Base-by-base conservation (phyloP, 306 rosid genomes). In the Cucurbita pepo region DNA sequence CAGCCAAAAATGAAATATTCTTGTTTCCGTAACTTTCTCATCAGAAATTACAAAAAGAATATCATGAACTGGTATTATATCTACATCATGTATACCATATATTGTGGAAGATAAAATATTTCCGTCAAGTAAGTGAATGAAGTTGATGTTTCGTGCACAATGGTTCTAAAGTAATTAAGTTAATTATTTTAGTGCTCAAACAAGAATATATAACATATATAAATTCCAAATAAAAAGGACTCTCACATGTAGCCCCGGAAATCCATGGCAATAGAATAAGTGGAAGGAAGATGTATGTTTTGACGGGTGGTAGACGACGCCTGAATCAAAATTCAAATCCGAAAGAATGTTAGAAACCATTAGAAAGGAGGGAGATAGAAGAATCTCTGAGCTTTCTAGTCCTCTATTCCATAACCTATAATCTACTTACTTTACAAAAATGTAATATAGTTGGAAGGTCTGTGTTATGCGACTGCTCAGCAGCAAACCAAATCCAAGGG, bases 401-500 rank as follows among this genome's bases (percentile, higher is more conserved):
- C 16, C 74, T 13, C 58, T 78, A 38, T 63, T 45, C 25, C 77
- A 22, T 37, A 81, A 1, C 56, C 43, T 69, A 53, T 25, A 7
- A 19, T 69, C 64, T 78, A 72, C 89, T 89, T 85, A 95, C 99
- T 83, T 86, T 81, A 91, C 97, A 77, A 95, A 95, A 58, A 88
- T 88, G 81, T 75, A 86, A 81, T 87, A 91, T 38, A 95, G 83
- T 75, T 91, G 95, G 72, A 75, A 85, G 76, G 95, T 89, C 78
- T 95, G 99, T 11, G 92, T 77, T 78, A 88, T 86, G 66, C 99
- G 95, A 60, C 92, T 86, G 77, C 92, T 86, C 76, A 95, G 80
- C 76, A 95, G 82, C 86, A 95, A 88, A 79, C 99, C 99, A 74
- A 89, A 89, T 47, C 97, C 99, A 19, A 95, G 79, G 16, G 96